phyloP scores from a whole-genome alignment of 495 filamentous ascomycete genomes.

The Bacidia rubella region DNA sequence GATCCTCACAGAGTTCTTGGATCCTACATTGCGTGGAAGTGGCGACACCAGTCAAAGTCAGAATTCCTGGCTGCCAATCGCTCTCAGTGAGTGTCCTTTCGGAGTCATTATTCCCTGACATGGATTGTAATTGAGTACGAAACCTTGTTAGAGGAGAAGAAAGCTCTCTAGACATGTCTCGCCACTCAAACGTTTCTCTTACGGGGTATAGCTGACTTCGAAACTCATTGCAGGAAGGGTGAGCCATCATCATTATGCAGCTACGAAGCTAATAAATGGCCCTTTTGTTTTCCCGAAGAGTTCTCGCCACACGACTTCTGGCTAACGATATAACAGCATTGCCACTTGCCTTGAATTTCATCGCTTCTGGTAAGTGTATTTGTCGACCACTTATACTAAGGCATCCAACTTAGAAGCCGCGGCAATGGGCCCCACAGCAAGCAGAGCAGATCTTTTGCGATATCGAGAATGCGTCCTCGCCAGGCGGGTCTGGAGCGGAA shows the following conservation, averaged over 20 bases:
- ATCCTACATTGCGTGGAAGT: constrained; percentile 50
- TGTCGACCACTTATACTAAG: background rate
- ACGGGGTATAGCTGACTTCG: too few species aligned
- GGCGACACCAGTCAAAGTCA: constrained; percentile 53
- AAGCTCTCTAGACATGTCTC: too few species aligned
- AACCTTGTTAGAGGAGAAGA: too few species aligned
- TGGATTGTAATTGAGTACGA: too few species aligned
- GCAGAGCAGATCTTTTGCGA: background rate
- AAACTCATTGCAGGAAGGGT: too few species aligned
- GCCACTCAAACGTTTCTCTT: too few species aligned
- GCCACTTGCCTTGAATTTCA: constrained; percentile 67
- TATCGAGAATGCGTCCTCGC: background rate
- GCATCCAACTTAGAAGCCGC: background rate
- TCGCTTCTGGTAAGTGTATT: constrained; percentile 67
- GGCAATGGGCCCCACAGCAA: background rate
- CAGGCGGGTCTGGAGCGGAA: background rate
- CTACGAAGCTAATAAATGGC: background rate
- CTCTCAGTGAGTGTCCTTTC: too few species aligned
- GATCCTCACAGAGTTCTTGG: constrained; percentile 40
- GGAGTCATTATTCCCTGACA: too few species aligned
- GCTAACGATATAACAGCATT: constrained; percentile 36
- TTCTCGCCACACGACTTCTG: background rate
- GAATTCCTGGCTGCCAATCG: constrained; percentile 57
- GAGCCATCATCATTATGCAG: constrained; percentile 22
- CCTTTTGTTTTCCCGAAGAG: constrained; percentile 1